Evolutionary conservation across 2,329 filamentous ascomycete species (phyloP), one percentile per base, ranked within the genome.

Genomic region (Akanthomyces dipterigenus): DNA sequence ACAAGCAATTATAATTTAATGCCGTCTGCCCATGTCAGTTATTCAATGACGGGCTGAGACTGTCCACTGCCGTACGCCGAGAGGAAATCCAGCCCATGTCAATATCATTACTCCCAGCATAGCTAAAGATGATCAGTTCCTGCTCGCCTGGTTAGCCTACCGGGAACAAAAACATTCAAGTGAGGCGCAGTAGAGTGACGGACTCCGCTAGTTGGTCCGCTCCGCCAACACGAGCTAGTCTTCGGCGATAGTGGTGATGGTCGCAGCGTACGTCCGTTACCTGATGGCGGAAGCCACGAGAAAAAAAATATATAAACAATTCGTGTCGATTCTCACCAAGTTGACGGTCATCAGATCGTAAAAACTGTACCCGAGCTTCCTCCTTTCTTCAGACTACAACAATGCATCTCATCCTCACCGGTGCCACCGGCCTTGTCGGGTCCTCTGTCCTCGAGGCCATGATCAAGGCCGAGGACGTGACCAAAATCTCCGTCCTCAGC

Each of bases 381-480:
- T 18, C 6, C 16, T 3, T 28, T 14, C 5, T 38, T 18, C n/a
- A 20, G 16, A 51, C 28, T 34, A 34, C 31, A 9, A 20, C 28
- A 26, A 86, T 86, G 82, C 84, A 87, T 74, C 77, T 88, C 68
- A 85, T 89, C 62, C 77, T 89, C 55, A 88, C 86, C 0, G 86
- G 86, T n/a, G 86, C 85, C 12, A 89, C 86, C 0, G 87, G 87
- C 68, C 78, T 89, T 2, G 81, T 88, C 40, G 87, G 87, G 69
- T 84, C 81, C 0, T 79, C 75, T 43, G 82, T 82, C 18, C 78
- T 89, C 2, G 83, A 87, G 63, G 80, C 82, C 64, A 86, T 89
- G 78, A 76, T 89, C 64, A 78, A 77, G 64, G 63, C 67, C 54
- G 76, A 76, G 40, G 76, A 79, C 42, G 76, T 91, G 61, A 83